Evolutionary conservation across 2,329 filamentous ascomycete species (phyloP), one percentile per base, ranked within the genome.

Genomic region (Verticillium nonalfalfae): DNA sequence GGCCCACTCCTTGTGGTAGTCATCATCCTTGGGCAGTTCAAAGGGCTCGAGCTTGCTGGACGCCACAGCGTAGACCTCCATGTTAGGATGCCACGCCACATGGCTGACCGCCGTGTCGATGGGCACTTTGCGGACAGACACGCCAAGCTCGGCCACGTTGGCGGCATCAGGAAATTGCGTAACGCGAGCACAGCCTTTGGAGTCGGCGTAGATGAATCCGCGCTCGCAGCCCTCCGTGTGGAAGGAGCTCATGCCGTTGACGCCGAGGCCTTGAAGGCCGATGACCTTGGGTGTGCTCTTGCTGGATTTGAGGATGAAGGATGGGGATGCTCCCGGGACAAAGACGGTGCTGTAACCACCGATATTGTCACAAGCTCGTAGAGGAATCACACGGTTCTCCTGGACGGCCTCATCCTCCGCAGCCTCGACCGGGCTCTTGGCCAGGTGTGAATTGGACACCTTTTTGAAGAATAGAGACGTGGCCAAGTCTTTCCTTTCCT

Each of bases 161-260:
- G 84, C 86, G 45, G 87, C 80, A 0, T 64, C 67, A 0, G 91
- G 90, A 14, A 98, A 73, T 72, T 90, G 86, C 33, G 87, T 90
- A 14, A 95, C 88, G 26, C 89, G 84, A 13, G 93, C 84, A 13
- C 87, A 81, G n/a, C 90, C 87, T 68, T 90, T 76, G 0, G 80
- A 82, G 74, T 96, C 90, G 33, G 91, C 81, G 69, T 93, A 95
- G 50, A 93, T 89, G 71, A 97, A 96, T 0, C 93, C 93, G 60
- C 86, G 82, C 61, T 93, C 87, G 70, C 91, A 95, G 6, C 85
- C 87, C 60, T 87, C 84, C 0, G 88, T 93, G 71, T 96, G 86
- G 71, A 97, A 91, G 1, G 85, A 78, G 65, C 88, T 91, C 68
- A 98, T 81, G 58, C 88, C 86, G 45, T 87, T 84, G 3, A 94